These are phyloP conservation scores for Colletotrichum neosansevieriae DNA, from an alignment of 2,329 filamentous ascomycete species.

Conservation along the genomic window DNA sequence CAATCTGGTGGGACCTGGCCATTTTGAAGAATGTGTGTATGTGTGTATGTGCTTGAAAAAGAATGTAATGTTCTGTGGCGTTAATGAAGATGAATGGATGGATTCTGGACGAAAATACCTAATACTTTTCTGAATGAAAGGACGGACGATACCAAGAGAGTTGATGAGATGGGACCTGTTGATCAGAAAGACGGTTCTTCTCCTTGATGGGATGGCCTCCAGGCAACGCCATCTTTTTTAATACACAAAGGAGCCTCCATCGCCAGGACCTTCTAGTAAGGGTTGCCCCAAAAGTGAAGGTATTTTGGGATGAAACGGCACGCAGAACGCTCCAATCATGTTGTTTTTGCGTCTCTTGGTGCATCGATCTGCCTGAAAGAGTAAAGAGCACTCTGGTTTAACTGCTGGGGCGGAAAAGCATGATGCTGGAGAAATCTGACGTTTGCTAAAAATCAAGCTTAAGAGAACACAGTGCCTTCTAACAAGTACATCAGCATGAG, in stretches of 20 bases:
- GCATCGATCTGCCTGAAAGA: too few species aligned
- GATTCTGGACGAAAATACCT: constrained; percentile 1
- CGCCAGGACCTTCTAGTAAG: constrained; percentile 26
- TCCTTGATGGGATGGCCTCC: neutral
- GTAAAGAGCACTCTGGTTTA: too few species aligned
- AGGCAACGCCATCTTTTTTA: constrained; percentile 25
- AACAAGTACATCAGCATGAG: neutral
- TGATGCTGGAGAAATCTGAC: neutral
- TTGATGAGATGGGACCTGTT: constrained; percentile 21
- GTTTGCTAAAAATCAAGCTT: neutral
- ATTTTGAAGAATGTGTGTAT: constrained; percentile 13
- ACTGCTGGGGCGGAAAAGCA: too few species aligned
- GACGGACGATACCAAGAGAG: constrained; percentile 3
- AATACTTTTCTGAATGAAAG: constrained; percentile 19
- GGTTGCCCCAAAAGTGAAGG: neutral
- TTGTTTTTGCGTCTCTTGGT: neutral
- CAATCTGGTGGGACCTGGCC: constrained; percentile 25
- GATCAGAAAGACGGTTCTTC: neutral
- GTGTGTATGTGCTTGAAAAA: neutral
- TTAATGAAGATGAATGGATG: constrained; percentile 3
- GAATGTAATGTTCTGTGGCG: neutral
- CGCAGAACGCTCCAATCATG: constrained; percentile 9
- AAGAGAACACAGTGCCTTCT: neutral
- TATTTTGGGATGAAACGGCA: constrained; percentile 30
- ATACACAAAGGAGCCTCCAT: constrained; percentile 7